Percentiles rank a stretch among this genome's conserved stretches.
Conservation (phyloP, 768 basidiomycete species). For the Coprinopsis strossmayeri region DNA sequence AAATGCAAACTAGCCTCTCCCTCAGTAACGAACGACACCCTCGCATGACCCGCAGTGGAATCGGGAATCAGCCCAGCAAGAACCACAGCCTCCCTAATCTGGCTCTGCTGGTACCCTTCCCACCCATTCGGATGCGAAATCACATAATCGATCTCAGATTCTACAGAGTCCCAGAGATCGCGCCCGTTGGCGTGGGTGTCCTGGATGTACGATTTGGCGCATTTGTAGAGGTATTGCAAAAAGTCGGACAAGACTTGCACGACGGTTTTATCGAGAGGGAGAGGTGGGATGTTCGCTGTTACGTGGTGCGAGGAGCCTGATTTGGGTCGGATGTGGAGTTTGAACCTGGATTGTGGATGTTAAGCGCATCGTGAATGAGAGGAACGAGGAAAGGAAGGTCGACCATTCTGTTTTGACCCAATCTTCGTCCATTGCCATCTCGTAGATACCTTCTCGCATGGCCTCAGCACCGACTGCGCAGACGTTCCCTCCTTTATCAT, state of each 20-base stretch:
- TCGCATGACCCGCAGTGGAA: conserved; percentile 26
- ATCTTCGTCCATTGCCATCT: conserved; percentile 36
- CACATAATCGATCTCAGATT: conserved; percentile 40
- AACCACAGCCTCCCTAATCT: conserved; percentile 38
- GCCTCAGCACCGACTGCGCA: conserved; percentile 46
- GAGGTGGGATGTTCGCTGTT: conserved; percentile 29
- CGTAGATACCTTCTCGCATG: conserved; percentile 29
- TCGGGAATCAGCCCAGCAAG: conserved; percentile 33
- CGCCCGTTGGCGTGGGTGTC: conserved; percentile 35
- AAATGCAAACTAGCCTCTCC: conserved; percentile 50
- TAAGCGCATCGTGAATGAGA: neutral
- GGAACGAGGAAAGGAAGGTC: conserved; percentile 9
- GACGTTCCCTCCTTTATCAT: conserved; percentile 33
- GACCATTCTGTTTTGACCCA: conserved; percentile 49
- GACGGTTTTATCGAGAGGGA: conserved; percentile 35
- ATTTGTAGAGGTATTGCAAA: conserved; percentile 37
- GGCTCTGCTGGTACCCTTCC: conserved; percentile 36
- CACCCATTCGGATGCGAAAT: conserved; percentile 39
- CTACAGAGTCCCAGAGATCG: conserved; percentile 35
- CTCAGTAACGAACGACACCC: conserved; percentile 41
- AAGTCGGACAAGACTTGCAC: conserved; percentile 44
- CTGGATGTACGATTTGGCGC: conserved; percentile 35
- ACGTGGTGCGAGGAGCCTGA: conserved; percentile 17
- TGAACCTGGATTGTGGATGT: conserved; percentile 20
- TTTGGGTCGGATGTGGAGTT: conserved; percentile 25